phyloP scores from a whole-genome alignment of 164 flowering plant species.

The grape (Vitis vinifera) region ASM3070453v1 NC_081807.1:757001-757500 shows the following conservation, averaged over 20 bases:
- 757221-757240: constrained; percentile 12
- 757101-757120: too few species aligned
- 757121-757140: too few species aligned
- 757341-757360: neutral
- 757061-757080: too few species aligned
- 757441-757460: constrained; percentile 30
- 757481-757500: constrained; percentile 26
- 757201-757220: constrained; percentile 5
- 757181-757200: constrained; percentile 4
- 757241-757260: neutral
- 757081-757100: too few species aligned
- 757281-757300: neutral
- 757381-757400: neutral
- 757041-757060: too few species aligned
- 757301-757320: neutral
- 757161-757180: too few species aligned
- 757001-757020: too few species aligned
- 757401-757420: constrained; percentile 24
- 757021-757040: too few species aligned
- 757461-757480: constrained; percentile 29
- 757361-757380: neutral
- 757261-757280: constrained; percentile 7
- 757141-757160: too few species aligned
- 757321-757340: neutral
- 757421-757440: constrained; percentile 17